Base-by-base conservation (phyloP, 495 filamentous ascomycete genomes). In the Neurospora sp. region DNA sequence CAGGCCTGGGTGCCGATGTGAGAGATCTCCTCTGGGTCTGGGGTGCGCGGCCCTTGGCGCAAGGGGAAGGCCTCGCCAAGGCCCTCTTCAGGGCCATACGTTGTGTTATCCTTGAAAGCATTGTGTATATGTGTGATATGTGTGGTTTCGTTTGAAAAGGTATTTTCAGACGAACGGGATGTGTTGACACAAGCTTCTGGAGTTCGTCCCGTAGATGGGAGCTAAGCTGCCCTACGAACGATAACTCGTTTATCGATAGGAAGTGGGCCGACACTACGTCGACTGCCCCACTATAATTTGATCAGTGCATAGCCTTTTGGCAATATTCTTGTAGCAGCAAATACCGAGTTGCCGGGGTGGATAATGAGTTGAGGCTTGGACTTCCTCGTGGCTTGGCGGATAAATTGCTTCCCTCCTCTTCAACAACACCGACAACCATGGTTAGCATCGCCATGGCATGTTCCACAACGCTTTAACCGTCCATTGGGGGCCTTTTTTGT, bases 1-100 rank as follows among this genome's bases (percentile, higher is more conserved):
- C 81, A 69, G 83, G 79, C 72, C 84, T 84, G 41, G 87, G 86
- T 16, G 87, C 82, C 17, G 84, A 72, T 38, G 83, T 74, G 40
- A 85, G 75, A 69, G 79, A 80, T 70, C 81, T 79, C 27, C 81
- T 80, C 71, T 77, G 71, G 53, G 35, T 40, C 41, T 68, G 68
- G 65, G 70, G n/a, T 20, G 44, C 71, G 6, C 17, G 17, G 70
- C 22, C 20, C 39, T n/a, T 37, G 59, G 9, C 20, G 16, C 37
- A 72, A 38, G 42, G 27, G 4, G 70, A 45, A 35, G 53, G 65
- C 2, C 73, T 39, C 2, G 42, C 69, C 69, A 70, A 73, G 9
- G 48, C 72, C 68, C 73, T 79, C 70, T 73, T 69, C 68, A 78
- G 31, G 40, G 75, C 77, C 78, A 80, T 79, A 74, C 77, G 77